Evolutionary conservation across 2,329 filamentous ascomycete genomes (phyloP).

Genomic region (Fusarium xylarioides): DNA sequence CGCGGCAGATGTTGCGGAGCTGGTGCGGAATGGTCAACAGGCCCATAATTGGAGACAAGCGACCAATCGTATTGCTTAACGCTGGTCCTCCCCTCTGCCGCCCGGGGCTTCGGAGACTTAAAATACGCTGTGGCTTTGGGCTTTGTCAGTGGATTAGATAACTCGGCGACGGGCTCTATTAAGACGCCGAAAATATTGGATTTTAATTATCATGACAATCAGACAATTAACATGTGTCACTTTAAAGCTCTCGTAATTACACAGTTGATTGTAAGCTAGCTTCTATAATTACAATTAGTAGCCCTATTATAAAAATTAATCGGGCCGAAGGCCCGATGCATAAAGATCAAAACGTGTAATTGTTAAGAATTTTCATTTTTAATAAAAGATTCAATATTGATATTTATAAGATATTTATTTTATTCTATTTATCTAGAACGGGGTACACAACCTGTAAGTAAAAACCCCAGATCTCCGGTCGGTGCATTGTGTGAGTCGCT

Average conservation of each 20-base stretch:
- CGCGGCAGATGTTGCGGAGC: background rate
- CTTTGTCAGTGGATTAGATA: slow-evolving; percentile 3
- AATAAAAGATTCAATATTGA: too few relatives aligned
- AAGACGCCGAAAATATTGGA: background rate
- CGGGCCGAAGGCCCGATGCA: too few relatives aligned
- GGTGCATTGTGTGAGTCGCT: too few relatives aligned
- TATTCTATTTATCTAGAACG: too few relatives aligned
- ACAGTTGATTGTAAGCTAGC: too few relatives aligned
- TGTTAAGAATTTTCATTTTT: too few relatives aligned
- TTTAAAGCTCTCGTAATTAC: background rate
- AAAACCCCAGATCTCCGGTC: too few relatives aligned
- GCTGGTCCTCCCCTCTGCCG: background rate
- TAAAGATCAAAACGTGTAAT: too few relatives aligned
- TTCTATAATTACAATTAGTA: too few relatives aligned
- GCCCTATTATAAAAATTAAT: too few relatives aligned
- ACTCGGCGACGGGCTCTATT: background rate
- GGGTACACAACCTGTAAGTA: too few relatives aligned
- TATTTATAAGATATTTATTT: too few relatives aligned
- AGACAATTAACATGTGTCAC: background rate
- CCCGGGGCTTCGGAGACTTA: background rate
- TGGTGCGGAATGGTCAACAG: background rate
- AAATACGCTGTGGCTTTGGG: background rate
- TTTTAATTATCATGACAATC: background rate
- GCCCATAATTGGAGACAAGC: background rate
- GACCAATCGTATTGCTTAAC: background rate